These are phyloP conservation scores for Cymbopogon citratus DNA, from an alignment of 176 grass and related monocot genomes.

Conservation along the genomic window DNA sequence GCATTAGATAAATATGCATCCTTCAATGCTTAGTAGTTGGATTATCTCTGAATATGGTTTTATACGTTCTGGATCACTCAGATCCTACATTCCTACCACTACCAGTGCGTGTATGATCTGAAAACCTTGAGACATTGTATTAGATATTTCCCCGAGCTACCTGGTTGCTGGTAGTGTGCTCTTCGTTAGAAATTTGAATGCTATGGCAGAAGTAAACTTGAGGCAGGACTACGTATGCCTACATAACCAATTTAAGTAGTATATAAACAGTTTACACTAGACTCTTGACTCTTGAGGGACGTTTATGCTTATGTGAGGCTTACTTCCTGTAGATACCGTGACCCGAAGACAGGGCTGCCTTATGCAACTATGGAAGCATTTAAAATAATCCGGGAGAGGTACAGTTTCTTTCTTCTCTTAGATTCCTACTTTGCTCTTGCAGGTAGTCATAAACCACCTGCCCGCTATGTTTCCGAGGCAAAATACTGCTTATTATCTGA, in stretches of 20 bases:
- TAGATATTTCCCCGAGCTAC: no score
- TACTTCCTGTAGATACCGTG: slow-evolving; percentile 64
- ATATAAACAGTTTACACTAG: background rate
- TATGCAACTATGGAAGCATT: slow-evolving; percentile 90
- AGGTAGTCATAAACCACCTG: background rate
- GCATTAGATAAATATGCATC: no score
- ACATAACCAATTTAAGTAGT: background rate
- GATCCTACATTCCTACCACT: background rate
- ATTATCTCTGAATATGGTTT: background rate
- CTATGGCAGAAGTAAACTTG: background rate
- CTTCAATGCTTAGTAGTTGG: background rate
- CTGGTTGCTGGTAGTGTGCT: no score
- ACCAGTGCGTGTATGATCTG: background rate
- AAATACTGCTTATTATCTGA: background rate
- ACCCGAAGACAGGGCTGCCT: slow-evolving; percentile 83
- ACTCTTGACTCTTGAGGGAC: background rate
- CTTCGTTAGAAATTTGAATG: slow-evolving; percentile 25
- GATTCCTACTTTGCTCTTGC: background rate
- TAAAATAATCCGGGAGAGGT: slow-evolving; percentile 78
- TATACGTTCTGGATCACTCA: background rate
- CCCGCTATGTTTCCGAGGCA: background rate
- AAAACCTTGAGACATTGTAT: background rate
- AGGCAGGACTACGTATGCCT: background rate
- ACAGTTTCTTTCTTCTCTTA: background rate
- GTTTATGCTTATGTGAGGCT: slow-evolving; percentile 26